Conservation (phyloP, 2,329 filamentous ascomycete genomes). For the Lasiodiplodia theobromae region DNA sequence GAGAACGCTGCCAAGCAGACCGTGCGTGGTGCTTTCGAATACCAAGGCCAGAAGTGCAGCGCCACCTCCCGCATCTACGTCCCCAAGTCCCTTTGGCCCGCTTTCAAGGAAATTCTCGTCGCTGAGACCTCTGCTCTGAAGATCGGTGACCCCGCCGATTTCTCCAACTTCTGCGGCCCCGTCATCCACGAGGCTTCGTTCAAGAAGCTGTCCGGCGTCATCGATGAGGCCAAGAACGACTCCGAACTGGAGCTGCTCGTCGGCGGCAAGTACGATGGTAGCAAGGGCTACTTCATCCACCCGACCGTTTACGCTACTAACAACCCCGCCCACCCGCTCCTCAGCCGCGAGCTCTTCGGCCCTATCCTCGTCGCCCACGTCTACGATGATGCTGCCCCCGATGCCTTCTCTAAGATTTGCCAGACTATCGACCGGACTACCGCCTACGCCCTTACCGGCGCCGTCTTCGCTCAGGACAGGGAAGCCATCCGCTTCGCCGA, state of each 20-base stretch:
- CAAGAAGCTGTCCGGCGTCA: conserved; percentile 78
- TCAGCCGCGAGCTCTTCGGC: conserved; percentile 83
- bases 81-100: conserved; percentile 74
- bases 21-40: conserved; percentile 87
- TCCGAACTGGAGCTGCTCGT: conserved; percentile 73
- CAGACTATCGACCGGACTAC: conserved; percentile 73
- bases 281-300: conserved; percentile 81
- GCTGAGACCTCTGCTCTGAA: conserved; percentile 74
- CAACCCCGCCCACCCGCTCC: conserved; percentile 75
- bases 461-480: conserved; percentile 76
- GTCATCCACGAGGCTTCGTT: conserved; percentile 85
- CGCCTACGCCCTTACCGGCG: conserved; percentile 80
- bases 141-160: conserved; percentile 73
- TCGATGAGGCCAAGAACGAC: conserved; percentile 81
- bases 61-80: conserved; percentile 84
- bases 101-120: conserved; percentile 72
- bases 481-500: conserved; percentile 71
- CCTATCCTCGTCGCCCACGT: conserved; percentile 77
- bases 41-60: conserved; percentile 90
- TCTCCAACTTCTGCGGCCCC: conserved; percentile 83
- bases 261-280: conserved; percentile 79
- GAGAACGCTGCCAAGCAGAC: conserved; percentile 82
- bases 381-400: conserved; percentile 71
- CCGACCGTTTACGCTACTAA: conserved; percentile 82
- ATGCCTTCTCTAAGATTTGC: conserved; percentile 67